These are phyloP conservation scores for Cyclotella atomus DNA, from an alignment of 108 stramenopile genomes.

Conservation along the genomic window DNA sequence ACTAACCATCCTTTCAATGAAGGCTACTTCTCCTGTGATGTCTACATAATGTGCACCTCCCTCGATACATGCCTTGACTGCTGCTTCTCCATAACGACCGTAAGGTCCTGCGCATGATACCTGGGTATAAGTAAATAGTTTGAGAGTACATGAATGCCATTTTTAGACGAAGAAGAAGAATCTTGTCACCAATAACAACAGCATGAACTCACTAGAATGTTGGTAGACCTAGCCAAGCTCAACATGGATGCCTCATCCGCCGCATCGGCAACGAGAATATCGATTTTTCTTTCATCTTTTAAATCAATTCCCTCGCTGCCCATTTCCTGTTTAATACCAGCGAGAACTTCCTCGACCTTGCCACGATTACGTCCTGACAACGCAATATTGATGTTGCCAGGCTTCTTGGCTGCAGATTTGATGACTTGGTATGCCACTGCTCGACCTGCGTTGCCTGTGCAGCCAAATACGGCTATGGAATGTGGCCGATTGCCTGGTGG, in stretches of 20 bases:
- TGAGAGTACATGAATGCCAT: too few species aligned
- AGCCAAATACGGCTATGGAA: conserved; percentile 24
- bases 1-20: conserved; percentile 27
- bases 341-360: conserved; percentile 7
- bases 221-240: conserved; percentile 1
- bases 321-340: conserved; percentile 9
- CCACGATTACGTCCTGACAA: conserved; percentile 13
- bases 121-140: too few species aligned
- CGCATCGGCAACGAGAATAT: conserved; percentile 18
- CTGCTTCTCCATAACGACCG: conserved; percentile 34
- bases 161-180: too few species aligned
- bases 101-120: conserved; percentile 41
- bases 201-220: conserved; percentile 35
- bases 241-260: conserved; percentile 13
- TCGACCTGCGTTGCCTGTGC: conserved; percentile 32
- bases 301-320: not conserved
- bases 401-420: conserved; percentile 2
- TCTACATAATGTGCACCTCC: conserved; percentile 40
- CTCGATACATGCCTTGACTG: conserved; percentile 31
- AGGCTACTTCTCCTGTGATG: conserved; percentile 40
- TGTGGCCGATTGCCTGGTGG: conserved; percentile 9
- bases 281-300: not conserved
- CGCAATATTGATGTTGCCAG: not conserved
- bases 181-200: too few species aligned
- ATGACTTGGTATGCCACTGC: conserved; percentile 28